phyloP scores from a whole-genome alignment of 805 yeast genomes.

The Metschnikowia peoriensis region DNA sequence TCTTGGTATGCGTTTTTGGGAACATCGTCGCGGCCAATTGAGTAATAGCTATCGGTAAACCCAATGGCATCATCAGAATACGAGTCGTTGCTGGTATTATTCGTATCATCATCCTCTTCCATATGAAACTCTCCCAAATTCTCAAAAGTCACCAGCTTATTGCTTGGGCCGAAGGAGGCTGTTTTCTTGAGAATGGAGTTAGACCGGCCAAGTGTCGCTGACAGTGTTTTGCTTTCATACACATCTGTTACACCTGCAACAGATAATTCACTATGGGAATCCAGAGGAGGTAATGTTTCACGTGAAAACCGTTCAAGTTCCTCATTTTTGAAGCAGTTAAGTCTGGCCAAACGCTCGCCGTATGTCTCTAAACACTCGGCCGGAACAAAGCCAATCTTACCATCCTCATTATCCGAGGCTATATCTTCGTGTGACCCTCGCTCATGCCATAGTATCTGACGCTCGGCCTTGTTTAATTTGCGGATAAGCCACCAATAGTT shows the following conservation, averaged over 20 bases:
- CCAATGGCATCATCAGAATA: slow-evolving; percentile 12
- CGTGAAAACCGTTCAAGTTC: slow-evolving; percentile 43
- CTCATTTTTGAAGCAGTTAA: slow-evolving; percentile 91
- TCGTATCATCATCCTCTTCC: slow-evolving; percentile 14
- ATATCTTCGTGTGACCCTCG: slow-evolving; percentile 18
- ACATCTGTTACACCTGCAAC: not conserved
- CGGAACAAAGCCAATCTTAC: slow-evolving; percentile 89
- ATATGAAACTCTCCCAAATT: slow-evolving; percentile 28
- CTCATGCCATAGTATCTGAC: slow-evolving; percentile 16
- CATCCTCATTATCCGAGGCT: slow-evolving; percentile 46
- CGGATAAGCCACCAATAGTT: slow-evolving; percentile 95
- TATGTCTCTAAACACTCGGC: slow-evolving; percentile 94
- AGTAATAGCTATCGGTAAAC: slow-evolving; percentile 12
- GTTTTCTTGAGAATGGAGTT: slow-evolving; percentile 17
- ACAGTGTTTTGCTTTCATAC: not conserved
- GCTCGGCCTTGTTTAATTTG: slow-evolving; percentile 36
- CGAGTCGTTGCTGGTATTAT: not conserved
- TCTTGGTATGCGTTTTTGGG: not conserved
- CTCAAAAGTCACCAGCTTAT: slow-evolving; percentile 42
- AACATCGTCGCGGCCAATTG: slow-evolving; percentile 24
- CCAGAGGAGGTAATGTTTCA: slow-evolving; percentile 4
- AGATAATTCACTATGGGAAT: not conserved
- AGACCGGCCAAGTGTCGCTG: slow-evolving; percentile 6
- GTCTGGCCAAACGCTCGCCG: slow-evolving; percentile 84
- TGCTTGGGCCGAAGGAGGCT: slow-evolving; percentile 10